Evolutionary conservation across 1,284 basidiomycete species (phyloP), one percentile per base, ranked within the genome.

Genomic region (Sanghuangporus sanghuang): DNA sequence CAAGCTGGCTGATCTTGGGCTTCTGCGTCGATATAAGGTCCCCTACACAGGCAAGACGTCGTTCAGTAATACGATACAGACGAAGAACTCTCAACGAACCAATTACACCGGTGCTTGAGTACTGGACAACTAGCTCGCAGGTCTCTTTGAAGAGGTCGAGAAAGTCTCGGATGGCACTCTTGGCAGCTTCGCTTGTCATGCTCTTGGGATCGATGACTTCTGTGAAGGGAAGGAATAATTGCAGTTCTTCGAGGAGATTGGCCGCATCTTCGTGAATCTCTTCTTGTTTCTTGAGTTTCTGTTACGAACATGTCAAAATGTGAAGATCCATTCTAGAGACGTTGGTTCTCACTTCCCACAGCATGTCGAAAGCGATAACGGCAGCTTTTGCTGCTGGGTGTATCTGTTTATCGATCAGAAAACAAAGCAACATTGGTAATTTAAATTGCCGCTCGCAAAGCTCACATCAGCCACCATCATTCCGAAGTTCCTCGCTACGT

Each of bases 211-310:
- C 56, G 8, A 48, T 18, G n/a, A 44, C 27, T 36, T 57, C 56
- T 9, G 44, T 48, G 23, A 57, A 57, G n/a, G 39, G 56, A 16
- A 57, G 56, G 23, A 57, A 48, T 3, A 23, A 5, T 7, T 23
- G n/a, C 8, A 57, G 23, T 40, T 42, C 39, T 32, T 60, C 44
- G 23, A 52, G 21, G 35, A 60, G 58, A 50, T 60, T 46, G 44
- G 18, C 8, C 1, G 46, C 58, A 50, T 39, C 36, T 11, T 16
- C 48, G 35, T 60, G 40, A n/a, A 39, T 7, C 9, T 60, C 7
- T 39, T 60, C 46, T 14, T 60, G 58, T 38, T 48, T 16, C 18
- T 60, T 12, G 16, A 60, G 36, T 35, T n/a, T 60, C 58, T 57
- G 18, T 44, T 21, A 2, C 44, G 21, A 18, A 44, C 1, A 57